A percentile compares a stretch with the other conserved stretches of the same genome.
phyloP scores from a whole-genome alignment of 352 stramenopile genomes.

The Phytophthora rubi region DNA sequence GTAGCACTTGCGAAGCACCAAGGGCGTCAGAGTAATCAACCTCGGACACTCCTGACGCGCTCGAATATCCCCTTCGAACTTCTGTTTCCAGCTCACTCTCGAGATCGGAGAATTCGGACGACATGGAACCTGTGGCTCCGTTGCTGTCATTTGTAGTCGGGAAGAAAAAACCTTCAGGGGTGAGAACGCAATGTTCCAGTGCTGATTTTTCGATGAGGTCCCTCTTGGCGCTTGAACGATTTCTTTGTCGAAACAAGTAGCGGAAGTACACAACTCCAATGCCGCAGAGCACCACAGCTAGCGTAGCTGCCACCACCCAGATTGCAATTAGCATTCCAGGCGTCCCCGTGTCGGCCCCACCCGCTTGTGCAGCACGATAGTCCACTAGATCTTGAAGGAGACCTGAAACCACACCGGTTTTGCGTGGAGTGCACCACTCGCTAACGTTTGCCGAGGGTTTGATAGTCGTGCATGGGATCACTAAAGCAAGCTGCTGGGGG shows the following conservation, averaged over 20 bases:
- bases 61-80: conserved; percentile 18
- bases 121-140: conserved; percentile 21
- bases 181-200: conserved; percentile 24
- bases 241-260: conserved; percentile 16
- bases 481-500: conserved; percentile 32
- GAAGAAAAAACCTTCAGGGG: conserved; percentile 24
- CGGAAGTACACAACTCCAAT: conserved; percentile 25
- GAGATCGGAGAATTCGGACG: conserved; percentile 25
- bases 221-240: neutral
- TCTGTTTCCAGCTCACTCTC: conserved; percentile 29
- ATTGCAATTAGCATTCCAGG: conserved; percentile 33
- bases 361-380: conserved; percentile 4
- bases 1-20: conserved; percentile 50
- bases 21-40: conserved; percentile 56
- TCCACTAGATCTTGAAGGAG: conserved; percentile 34
- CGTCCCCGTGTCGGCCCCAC: conserved; percentile 1
- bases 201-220: conserved; percentile 25
- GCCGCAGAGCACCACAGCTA: conserved; percentile 27
- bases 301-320: conserved; percentile 21
- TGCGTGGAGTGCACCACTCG: conserved; percentile 50
- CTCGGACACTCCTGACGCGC: conserved; percentile 11
- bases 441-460: conserved; percentile 18
- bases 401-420: conserved; percentile 26
- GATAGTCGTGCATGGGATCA: conserved; percentile 49
- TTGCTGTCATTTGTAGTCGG: conserved; percentile 19